These are phyloP conservation scores for Podaxis rugospora DNA, from an alignment of 768 basidiomycete genomes.

Conservation along the genomic window DNA sequence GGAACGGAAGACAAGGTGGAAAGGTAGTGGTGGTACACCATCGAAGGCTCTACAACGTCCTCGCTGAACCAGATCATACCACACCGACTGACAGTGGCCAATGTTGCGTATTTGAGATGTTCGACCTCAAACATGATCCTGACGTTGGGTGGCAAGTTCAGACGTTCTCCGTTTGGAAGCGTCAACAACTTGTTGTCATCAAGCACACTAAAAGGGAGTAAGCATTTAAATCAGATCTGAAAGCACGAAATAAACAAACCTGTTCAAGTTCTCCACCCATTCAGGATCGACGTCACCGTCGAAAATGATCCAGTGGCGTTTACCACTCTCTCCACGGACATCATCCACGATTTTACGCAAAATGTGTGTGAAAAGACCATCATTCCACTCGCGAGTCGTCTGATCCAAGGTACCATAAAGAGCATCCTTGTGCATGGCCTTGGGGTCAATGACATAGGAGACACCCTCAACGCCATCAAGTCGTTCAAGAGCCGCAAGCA, in stretches of 20 bases:
- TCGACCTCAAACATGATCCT: slow-evolving; percentile 99
- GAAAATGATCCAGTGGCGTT: slow-evolving; percentile 99
- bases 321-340: slow-evolving; percentile 94
- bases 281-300: slow-evolving; percentile 99
- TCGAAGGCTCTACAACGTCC: slow-evolving; percentile 84
- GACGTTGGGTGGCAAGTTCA: slow-evolving; percentile 94
- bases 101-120: slow-evolving; percentile 93
- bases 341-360: slow-evolving; percentile 98
- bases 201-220: slow-evolving; percentile 63
- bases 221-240: slow-evolving; percentile 9
- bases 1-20: slow-evolving; percentile 68
- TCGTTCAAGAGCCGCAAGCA: slow-evolving; percentile 85
- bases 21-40: slow-evolving; percentile 92
- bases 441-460: slow-evolving; percentile 96
- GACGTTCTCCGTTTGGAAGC: slow-evolving; percentile 95
- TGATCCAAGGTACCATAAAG: slow-evolving; percentile 95
- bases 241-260: slow-evolving; percentile 43
- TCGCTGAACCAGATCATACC: slow-evolving; percentile 99
- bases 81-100: slow-evolving; percentile 98
- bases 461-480: slow-evolving; percentile 92
- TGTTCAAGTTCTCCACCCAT: slow-evolving; percentile 99
- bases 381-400: slow-evolving; percentile 99
- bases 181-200: slow-evolving; percentile 99
- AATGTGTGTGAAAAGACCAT: slow-evolving; percentile 97
- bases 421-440: slow-evolving; percentile 98